Evolutionary conservation across 176 grass and related monocot genomes (phyloP).

Genomic region (Dactylis glomerata): DNA sequence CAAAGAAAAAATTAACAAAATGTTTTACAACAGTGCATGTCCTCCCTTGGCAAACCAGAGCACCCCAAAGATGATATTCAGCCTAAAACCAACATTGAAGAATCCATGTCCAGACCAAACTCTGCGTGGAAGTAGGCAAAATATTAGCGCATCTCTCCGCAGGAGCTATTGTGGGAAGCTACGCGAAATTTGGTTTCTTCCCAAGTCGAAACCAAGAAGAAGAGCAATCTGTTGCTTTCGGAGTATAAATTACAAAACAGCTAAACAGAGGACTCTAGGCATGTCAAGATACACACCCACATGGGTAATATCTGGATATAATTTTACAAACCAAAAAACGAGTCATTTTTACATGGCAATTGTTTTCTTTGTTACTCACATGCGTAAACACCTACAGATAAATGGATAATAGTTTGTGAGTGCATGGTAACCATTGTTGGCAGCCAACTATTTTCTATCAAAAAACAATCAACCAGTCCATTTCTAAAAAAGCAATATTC

Average conservation of each 20-base stretch:
- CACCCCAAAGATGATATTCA: slow-evolving; percentile 76
- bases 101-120: slow-evolving; percentile 82
- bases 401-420: not conserved
- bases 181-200: no score
- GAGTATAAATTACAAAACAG: no score
- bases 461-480: not conserved
- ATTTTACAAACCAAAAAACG: no score
- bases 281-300: no score
- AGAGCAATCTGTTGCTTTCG: no score
- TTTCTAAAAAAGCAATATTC: not conserved
- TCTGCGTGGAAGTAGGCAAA: slow-evolving; percentile 95
- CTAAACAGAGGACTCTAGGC: no score
- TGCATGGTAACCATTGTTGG: not conserved
- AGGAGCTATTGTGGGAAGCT: no score
- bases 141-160: no score
- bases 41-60: slow-evolving; percentile 68
- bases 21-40: slow-evolving; percentile 86
- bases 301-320: no score
- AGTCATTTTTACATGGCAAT: no score
- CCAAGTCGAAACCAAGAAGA: no score
- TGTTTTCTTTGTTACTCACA: not conserved
- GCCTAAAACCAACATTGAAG: slow-evolving; percentile 66
- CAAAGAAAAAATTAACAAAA: no score
- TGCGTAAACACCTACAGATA: not conserved
- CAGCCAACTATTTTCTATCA: not conserved